These are phyloP conservation scores for Hermanozyma aechmeae DNA, from an alignment of 805 yeast species.

Conservation along the genomic window DNA sequence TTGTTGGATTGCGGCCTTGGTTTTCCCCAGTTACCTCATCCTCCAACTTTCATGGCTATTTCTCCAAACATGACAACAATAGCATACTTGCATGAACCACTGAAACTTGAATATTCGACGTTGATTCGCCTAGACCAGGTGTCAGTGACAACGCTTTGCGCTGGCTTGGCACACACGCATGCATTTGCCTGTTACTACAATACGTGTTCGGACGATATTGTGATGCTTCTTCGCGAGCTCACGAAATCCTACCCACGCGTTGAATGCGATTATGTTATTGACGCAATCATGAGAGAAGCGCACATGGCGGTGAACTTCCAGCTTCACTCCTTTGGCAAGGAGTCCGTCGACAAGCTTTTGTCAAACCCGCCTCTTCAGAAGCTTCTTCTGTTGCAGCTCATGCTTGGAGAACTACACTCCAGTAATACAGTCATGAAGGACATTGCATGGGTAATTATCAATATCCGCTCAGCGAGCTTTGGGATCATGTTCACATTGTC, in stretches of 20 bases:
- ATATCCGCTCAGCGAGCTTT: conserved; percentile 57
- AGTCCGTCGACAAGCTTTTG: conserved; percentile 65
- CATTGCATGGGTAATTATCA: background rate
- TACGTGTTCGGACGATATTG: conserved; percentile 59
- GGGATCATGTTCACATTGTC: conserved; percentile 57
- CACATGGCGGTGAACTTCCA: conserved; percentile 71
- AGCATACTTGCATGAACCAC: background rate
- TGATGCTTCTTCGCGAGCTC: conserved; percentile 39
- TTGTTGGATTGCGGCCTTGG: conserved; percentile 48
- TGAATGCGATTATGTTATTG: conserved; percentile 7
- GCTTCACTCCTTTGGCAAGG: conserved; percentile 54
- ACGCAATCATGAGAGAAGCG: conserved; percentile 48
- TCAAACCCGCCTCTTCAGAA: conserved; percentile 74
- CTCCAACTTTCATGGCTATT: conserved; percentile 1
- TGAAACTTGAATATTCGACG: too few species aligned
- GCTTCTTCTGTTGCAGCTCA: conserved; percentile 57
- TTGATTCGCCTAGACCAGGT: too few species aligned
- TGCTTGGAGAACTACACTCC: conserved; percentile 40
- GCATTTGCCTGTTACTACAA: conserved; percentile 64
- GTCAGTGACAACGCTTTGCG: conserved; percentile 11
- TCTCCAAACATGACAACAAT: conserved; percentile 1
- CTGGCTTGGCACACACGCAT: conserved; percentile 57
- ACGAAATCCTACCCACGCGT: conserved; percentile 6
- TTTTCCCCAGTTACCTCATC: conserved; percentile 26
- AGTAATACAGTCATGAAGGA: conserved; percentile 10